These are phyloP conservation scores for Phalaenopsis hybrid DNA, from an alignment of 116 monocot genomes.

Conservation along the genomic window DNA sequence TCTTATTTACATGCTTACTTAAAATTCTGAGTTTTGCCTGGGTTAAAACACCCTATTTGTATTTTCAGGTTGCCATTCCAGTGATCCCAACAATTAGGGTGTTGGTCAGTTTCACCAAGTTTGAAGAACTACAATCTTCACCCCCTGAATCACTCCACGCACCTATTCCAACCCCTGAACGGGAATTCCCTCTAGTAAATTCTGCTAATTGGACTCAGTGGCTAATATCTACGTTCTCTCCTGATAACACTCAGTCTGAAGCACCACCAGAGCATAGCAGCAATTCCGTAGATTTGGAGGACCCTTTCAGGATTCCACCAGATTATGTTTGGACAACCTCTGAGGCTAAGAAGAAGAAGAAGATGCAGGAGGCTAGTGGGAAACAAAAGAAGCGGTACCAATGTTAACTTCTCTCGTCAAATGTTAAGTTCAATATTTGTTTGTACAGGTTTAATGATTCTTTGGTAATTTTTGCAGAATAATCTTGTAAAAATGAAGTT, in stretches of 20 bases:
- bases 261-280: constrained; percentile 4
- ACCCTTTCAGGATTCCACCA: constrained; percentile 27
- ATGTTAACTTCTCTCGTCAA: background rate
- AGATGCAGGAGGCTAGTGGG: constrained; percentile 17
- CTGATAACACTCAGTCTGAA: background rate
- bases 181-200: constrained; percentile 11
- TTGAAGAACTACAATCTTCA: constrained; percentile 24
- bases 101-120: constrained; percentile 34
- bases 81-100: constrained; percentile 36
- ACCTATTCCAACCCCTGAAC: constrained; percentile 21
- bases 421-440: too few species aligned
- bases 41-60: background rate
- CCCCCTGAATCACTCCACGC: constrained; percentile 18
- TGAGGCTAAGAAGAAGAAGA: constrained; percentile 30
- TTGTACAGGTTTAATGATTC: background rate
- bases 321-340: constrained; percentile 29
- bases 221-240: constrained; percentile 14
- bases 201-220: constrained; percentile 22
- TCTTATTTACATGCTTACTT: background rate
- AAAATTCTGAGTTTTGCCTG: background rate
- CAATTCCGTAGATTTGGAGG: constrained; percentile 12
- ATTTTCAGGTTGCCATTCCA: constrained; percentile 40
- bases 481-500: background rate
- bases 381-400: constrained; percentile 13
- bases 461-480: background rate